Evolutionary conservation across 768 basidiomycete genomes (phyloP), one percentile per base, ranked within the genome.

Genomic region (Tremella mesenterica): DNA sequence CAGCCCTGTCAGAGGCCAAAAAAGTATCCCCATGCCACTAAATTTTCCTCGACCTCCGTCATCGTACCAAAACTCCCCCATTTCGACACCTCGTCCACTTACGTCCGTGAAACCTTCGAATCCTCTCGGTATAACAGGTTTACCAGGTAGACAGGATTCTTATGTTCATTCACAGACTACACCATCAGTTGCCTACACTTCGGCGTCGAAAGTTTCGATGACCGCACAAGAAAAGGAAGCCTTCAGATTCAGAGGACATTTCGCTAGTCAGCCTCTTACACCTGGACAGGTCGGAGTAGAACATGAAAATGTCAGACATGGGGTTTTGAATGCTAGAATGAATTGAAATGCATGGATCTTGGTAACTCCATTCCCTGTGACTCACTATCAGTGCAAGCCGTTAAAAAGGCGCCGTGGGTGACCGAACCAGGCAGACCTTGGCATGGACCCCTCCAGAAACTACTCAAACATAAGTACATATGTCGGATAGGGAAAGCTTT

Each of bases 181-280:
- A 16, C 21, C 33, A 16, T 41, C 12, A n/a, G 48, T 13, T 9
- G 20, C 20, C 14, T 39, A 28, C 41, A 20, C 50, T 25, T 52
- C 58, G 33, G 48, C 55, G 13, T 41, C 50, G 18, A 44, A 44
- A 25, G 27, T 27, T 14, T 26, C 33, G 12, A 21, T n/a, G 14
- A 58, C 39, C 44, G 34, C 31, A 31, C 57, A 46, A 26, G 43
- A 36, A 8, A 29, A 38, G 3, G 58, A 50, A 29, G 53, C 39
- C 23, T 66, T 69, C 36, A 56, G 63, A 31, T 69, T 69, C 39
- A 60, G 64, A 56, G 67, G 67, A 20, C 67, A 64, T 29, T 69
- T 69, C 34, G 58, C 64, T 20, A 57, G 60, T 47, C 63, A 58
- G 43, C 67, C 67, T 25, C 48, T 45, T 5, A 69, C 62, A n/a